These are phyloP conservation scores for Stropharia rugosoannulata DNA, from an alignment of 768 basidiomycete species.

Conservation along the genomic window DNA sequence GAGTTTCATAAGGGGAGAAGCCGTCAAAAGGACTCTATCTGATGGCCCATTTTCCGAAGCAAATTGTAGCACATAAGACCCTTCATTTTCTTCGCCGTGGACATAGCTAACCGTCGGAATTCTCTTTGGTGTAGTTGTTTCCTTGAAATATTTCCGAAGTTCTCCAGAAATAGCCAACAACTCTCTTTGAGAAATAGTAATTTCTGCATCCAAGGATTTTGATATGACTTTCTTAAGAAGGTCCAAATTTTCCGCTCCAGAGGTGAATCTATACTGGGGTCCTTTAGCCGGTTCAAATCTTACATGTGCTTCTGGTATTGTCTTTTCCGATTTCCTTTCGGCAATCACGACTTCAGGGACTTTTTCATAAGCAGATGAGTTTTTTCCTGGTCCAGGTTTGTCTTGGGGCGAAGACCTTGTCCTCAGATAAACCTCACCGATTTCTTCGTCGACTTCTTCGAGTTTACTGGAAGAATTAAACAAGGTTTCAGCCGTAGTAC, in stretches of 20 bases:
- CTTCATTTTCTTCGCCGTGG: neutral
- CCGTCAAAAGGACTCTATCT: too few species aligned
- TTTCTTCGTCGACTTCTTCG: neutral
- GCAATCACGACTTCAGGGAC: neutral
- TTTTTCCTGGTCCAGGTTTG: neutral
- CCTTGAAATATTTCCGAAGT: neutral
- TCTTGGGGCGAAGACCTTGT: neutral
- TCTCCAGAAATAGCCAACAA: neutral
- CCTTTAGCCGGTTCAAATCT: neutral
- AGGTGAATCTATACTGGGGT: neutral
- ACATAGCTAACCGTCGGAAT: neutral
- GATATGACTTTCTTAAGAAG: neutral
- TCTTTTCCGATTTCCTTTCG: neutral
- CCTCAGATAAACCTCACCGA: neutral
- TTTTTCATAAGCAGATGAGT: neutral
- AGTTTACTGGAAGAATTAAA: too few species aligned
- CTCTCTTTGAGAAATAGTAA: neutral
- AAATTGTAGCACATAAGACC: too few species aligned
- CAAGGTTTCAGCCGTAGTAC: too few species aligned
- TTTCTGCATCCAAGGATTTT: neutral
- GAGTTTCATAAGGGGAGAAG: too few species aligned
- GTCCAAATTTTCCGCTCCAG: neutral
- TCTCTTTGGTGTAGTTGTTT: neutral
- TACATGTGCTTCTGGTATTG: neutral
- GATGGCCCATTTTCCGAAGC: too few species aligned